These are phyloP conservation scores for Exophiala xenobiotica DNA, from an alignment of 2,329 filamentous ascomycete species.

Conservation along the genomic window DNA sequence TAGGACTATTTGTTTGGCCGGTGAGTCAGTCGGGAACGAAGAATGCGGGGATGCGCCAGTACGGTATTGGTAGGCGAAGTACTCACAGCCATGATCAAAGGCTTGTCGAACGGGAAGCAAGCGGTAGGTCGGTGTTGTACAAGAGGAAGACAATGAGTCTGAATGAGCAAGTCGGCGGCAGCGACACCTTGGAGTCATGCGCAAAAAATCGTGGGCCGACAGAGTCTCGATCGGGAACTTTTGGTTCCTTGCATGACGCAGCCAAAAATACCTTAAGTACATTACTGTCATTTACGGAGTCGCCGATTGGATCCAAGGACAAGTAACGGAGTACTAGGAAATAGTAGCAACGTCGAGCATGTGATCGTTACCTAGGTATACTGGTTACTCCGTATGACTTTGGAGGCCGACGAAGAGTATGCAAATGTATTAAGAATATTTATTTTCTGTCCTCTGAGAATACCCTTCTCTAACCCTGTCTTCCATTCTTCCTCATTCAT, in stretches of 20 bases:
- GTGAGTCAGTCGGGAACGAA: conserved; percentile 17
- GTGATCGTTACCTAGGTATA: not conserved
- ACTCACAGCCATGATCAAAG: conserved; percentile 23
- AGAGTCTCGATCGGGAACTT: not conserved
- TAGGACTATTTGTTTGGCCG: conserved; percentile 49
- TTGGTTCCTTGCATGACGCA: conserved; percentile 18
- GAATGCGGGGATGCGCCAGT: not conserved
- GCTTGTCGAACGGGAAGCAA: too few relatives aligned
- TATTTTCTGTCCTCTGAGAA: not conserved
- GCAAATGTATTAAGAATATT: too few relatives aligned
- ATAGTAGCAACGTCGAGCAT: not conserved
- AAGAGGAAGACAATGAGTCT: too few relatives aligned
- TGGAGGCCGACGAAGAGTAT: too few relatives aligned
- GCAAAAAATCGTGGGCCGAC: conserved; percentile 5
- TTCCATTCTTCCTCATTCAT: not conserved
- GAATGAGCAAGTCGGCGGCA: too few relatives aligned
- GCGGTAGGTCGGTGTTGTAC: not conserved
- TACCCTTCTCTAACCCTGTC: not conserved
- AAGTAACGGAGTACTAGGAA: not conserved
- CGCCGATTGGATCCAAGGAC: conserved; percentile 1
- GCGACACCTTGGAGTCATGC: not conserved
- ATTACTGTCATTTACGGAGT: not conserved
- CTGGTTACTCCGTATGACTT: too few relatives aligned
- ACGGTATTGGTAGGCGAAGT: too few relatives aligned
- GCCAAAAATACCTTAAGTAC: not conserved